phyloP scores from a whole-genome alignment of 306 rosid genomes.

The Quercus bicolor region DNA sequence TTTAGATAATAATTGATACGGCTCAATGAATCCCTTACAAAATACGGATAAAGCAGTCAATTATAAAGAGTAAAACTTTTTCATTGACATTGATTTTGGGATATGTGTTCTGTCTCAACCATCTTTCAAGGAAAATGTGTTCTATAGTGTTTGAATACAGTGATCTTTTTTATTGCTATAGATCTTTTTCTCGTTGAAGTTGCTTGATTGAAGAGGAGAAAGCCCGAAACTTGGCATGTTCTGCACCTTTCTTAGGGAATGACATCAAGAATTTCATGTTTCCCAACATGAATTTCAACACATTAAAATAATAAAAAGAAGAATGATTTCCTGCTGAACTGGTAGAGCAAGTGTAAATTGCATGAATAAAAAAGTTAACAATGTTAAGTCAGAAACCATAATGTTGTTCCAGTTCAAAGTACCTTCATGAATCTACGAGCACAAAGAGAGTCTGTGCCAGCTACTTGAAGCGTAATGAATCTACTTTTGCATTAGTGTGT shows the following conservation, averaged over 20 bases:
- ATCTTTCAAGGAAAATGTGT: neutral
- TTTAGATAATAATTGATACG: conserved; percentile 30
- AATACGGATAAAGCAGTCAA: conserved; percentile 23
- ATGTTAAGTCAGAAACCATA: neutral
- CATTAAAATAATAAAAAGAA: neutral
- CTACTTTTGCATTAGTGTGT: neutral
- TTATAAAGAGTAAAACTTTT: conserved; percentile 3
- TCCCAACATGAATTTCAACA: neutral
- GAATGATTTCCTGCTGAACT: neutral
- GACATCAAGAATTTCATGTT: neutral
- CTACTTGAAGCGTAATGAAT: neutral
- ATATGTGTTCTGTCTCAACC: conserved; percentile 13
- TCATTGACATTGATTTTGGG: conserved; percentile 11
- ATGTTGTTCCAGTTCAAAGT: neutral
- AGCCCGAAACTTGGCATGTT: neutral
- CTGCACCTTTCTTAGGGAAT: neutral
- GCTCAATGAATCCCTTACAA: conserved; percentile 28
- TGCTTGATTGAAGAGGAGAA: neutral
- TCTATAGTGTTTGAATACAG: neutral
- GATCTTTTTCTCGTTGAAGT: neutral
- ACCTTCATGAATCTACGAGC: neutral
- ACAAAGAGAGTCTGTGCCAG: neutral
- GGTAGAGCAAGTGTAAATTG: neutral
- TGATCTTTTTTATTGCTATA: neutral
- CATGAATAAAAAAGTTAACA: neutral